Conservation (phyloP, 225 moss, liverwort and hornwort species). For the Sphagnum tenellum region DNA sequence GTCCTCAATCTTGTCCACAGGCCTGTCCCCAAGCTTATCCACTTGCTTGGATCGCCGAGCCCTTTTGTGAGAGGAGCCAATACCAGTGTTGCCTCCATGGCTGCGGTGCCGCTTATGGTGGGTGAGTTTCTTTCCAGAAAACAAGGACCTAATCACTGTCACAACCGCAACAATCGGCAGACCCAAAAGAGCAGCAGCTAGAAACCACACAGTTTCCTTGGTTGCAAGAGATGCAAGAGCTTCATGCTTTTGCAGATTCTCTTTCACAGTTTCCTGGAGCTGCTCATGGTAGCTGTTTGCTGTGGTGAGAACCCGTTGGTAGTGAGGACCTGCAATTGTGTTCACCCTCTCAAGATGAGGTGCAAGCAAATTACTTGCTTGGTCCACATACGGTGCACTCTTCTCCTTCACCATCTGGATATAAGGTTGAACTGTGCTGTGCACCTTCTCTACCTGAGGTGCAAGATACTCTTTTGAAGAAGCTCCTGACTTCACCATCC, state of each 20-base stretch:
- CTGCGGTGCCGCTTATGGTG: constrained; percentile 40
- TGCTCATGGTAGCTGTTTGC: constrained; percentile 30
- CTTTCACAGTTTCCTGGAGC: constrained; percentile 16
- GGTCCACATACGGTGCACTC: constrained; percentile 26
- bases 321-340: constrained; percentile 36
- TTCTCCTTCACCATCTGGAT: constrained; percentile 23
- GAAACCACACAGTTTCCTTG: constrained; percentile 18
- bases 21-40: constrained; percentile 21
- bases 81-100: constrained; percentile 13
- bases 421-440: constrained; percentile 30
- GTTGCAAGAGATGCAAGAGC: constrained; percentile 9
- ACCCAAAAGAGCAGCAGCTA: constrained; percentile 35
- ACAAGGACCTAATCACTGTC: constrained; percentile 22
- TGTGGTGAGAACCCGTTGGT: constrained; percentile 16
- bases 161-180: constrained; percentile 24
- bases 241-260: constrained; percentile 9
- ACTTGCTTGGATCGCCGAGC: constrained; percentile 29
- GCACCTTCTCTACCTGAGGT: constrained; percentile 32
- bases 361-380: constrained; percentile 17
- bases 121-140: constrained; percentile 7
- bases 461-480: constrained; percentile 25
- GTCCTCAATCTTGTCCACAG: no score
- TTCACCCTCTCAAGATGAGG: constrained; percentile 44
- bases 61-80: constrained; percentile 22
- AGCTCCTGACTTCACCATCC: constrained; percentile 21